Conservation (phyloP, 495 filamentous ascomycete species). For the Lophium mytilinum region DNA sequence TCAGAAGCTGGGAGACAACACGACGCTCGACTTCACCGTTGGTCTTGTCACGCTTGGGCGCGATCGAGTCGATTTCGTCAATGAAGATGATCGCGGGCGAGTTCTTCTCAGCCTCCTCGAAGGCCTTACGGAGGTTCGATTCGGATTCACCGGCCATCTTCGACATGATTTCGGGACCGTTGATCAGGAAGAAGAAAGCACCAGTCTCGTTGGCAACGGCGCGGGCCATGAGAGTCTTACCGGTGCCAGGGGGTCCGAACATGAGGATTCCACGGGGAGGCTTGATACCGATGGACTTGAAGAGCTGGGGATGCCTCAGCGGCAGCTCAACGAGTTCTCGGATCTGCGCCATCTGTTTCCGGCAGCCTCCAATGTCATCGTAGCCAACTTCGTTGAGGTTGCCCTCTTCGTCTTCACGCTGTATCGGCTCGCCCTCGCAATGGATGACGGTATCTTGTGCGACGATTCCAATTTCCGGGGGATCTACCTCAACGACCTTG, state of each 20-base stretch:
- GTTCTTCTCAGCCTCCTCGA: slow-evolving; percentile 99
- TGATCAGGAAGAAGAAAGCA: slow-evolving; percentile 99
- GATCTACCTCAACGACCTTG: slow-evolving; percentile 98
- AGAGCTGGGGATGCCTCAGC: slow-evolving; percentile 91
- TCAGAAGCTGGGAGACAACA: slow-evolving; percentile 95
- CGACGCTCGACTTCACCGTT: slow-evolving; percentile 98
- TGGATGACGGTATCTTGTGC: slow-evolving; percentile 98
- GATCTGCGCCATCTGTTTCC: slow-evolving; percentile 99
- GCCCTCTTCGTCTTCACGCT: slow-evolving; percentile 97
- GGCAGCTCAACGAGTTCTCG: slow-evolving; percentile 97
- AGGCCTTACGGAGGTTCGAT: slow-evolving; percentile 93
- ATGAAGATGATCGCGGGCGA: slow-evolving; percentile 99
- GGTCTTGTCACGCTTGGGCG: slow-evolving; percentile 99
- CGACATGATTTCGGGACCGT: slow-evolving; percentile 98
- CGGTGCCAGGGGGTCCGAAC: slow-evolving; percentile 94
- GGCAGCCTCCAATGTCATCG: slow-evolving; percentile 97
- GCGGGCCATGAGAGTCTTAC: slow-evolving; percentile 98
- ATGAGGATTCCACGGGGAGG: slow-evolving; percentile 96
- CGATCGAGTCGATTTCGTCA: slow-evolving; percentile 97
- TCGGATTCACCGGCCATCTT: slow-evolving; percentile 99
- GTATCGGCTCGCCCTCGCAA: slow-evolving; percentile 96
- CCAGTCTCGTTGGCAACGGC: slow-evolving; percentile 98
- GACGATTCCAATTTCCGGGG: slow-evolving; percentile 95
- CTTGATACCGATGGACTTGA: slow-evolving; percentile 99
- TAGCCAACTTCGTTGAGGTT: slow-evolving; percentile 99